phyloP scores from a whole-genome alignment of 805 yeast species.

The Candida cerambycidarum region DNA sequence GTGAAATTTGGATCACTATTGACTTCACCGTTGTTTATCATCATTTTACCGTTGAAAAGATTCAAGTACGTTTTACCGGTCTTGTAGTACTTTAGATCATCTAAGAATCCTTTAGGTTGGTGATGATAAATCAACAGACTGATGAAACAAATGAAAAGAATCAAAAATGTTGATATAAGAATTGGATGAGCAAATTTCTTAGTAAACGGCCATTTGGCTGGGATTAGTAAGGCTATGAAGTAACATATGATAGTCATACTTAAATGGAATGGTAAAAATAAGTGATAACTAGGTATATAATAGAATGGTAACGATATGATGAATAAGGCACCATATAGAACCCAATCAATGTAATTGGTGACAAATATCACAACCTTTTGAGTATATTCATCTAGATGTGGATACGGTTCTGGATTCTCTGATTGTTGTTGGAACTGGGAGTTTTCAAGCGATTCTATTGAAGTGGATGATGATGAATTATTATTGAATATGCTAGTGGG shows the following conservation, averaged over 20 bases:
- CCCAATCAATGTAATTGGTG: conserved; percentile 54
- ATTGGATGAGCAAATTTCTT: conserved; percentile 69
- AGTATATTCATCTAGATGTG: conserved; percentile 18
- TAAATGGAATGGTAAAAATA: conserved; percentile 62
- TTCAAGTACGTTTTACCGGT: conserved; percentile 68
- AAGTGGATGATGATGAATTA: neutral
- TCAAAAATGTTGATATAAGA: conserved; percentile 59
- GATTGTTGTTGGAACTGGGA: neutral
- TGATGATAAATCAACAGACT: conserved; percentile 53
- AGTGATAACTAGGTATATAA: conserved; percentile 46
- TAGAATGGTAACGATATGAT: conserved; percentile 61
- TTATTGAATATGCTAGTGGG: conserved; percentile 7
- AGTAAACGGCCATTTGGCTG: conserved; percentile 44
- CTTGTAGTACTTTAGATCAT: conserved; percentile 53
- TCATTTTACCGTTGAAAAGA: conserved; percentile 46
- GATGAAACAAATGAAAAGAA: conserved; percentile 62
- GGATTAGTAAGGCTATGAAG: conserved; percentile 47
- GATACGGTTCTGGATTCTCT: conserved; percentile 7
- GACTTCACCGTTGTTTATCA: conserved; percentile 29
- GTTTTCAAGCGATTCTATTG: neutral
- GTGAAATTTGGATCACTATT: conserved; percentile 20
- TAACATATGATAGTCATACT: conserved; percentile 60
- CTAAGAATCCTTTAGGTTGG: conserved; percentile 48
- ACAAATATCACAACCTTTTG: conserved; percentile 34
- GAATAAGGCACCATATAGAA: conserved; percentile 47